These are phyloP conservation scores for Chlorella vulgaris DNA, from an alignment of 139 green algal genomes.

Conservation along the genomic window DNA sequence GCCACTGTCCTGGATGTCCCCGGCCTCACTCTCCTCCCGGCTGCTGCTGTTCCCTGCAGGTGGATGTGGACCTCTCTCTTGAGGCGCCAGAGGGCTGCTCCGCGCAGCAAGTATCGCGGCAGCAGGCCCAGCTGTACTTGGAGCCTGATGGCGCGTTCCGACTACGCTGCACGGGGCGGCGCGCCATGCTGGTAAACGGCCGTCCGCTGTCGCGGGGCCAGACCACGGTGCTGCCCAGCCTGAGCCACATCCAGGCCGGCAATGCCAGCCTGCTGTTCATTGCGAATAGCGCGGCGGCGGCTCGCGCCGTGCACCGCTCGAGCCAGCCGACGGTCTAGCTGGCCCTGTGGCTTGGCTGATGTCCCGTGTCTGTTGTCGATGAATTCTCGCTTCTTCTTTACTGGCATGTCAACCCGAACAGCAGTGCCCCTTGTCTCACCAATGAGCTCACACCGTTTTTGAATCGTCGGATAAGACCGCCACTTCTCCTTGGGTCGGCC, in stretches of 20 bases:
- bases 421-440: no score
- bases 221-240: conserved; percentile 39
- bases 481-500: no score
- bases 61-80: conserved; percentile 56
- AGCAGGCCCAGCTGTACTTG: conserved; percentile 51
- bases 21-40: no score
- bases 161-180: conserved; percentile 52
- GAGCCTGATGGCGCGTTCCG: conserved; percentile 61
- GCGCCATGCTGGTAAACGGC: conserved; percentile 50
- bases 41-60: no score
- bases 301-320: conserved; percentile 21
- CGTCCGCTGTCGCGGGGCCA: conserved; percentile 29
- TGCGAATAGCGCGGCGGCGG: conserved; percentile 42
- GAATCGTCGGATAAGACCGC: no score
- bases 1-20: no score
- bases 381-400: no score
- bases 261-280: conserved; percentile 56
- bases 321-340: neutral
- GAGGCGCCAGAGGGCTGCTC: conserved; percentile 13
- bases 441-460: no score
- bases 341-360: neutral
- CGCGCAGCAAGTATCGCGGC: conserved; percentile 52
- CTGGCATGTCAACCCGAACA: no score
- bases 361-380: neutral
- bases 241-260: conserved; percentile 56